Evolutionary conservation across 2,329 filamentous ascomycete species (phyloP).

Genomic region (Alternaria viburni): DNA sequence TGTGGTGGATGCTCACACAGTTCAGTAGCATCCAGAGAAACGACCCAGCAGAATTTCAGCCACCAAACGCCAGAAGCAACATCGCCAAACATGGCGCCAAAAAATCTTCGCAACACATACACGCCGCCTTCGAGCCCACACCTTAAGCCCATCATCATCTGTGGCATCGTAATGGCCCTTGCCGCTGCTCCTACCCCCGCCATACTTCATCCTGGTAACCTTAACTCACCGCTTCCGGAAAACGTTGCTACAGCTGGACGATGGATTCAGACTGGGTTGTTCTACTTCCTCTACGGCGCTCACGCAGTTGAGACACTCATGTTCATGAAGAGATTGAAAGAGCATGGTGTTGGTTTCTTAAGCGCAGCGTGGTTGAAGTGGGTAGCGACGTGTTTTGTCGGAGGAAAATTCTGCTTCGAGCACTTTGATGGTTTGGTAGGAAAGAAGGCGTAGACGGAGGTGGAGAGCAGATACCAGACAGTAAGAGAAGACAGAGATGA

Average conservation of each 20-base stretch:
- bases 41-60: neutral
- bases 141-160: slow-evolving; percentile 28
- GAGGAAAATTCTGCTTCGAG: slow-evolving; percentile 28
- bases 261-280: slow-evolving; percentile 30
- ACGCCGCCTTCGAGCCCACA: slow-evolving; percentile 17
- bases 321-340: slow-evolving; percentile 22
- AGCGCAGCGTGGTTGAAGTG: slow-evolving; percentile 31
- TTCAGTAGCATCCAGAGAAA: neutral
- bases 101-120: slow-evolving; percentile 28
- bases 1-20: neutral
- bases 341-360: slow-evolving; percentile 21
- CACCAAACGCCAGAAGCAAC: neutral
- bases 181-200: slow-evolving; percentile 26
- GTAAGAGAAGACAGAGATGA: neutral
- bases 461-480: neutral
- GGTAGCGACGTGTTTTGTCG: slow-evolving; percentile 34
- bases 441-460: neutral
- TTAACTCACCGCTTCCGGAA: slow-evolving; percentile 8
- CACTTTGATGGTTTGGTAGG: slow-evolving; percentile 28
- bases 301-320: slow-evolving; percentile 30
- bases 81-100: slow-evolving; percentile 14
- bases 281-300: slow-evolving; percentile 31
- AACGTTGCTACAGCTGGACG: slow-evolving; percentile 18
- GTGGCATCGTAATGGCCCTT: slow-evolving; percentile 33
- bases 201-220: slow-evolving; percentile 25